Conservation (phyloP, 2,329 filamentous ascomycete species). For the Dothideomycetes sp. region DNA sequence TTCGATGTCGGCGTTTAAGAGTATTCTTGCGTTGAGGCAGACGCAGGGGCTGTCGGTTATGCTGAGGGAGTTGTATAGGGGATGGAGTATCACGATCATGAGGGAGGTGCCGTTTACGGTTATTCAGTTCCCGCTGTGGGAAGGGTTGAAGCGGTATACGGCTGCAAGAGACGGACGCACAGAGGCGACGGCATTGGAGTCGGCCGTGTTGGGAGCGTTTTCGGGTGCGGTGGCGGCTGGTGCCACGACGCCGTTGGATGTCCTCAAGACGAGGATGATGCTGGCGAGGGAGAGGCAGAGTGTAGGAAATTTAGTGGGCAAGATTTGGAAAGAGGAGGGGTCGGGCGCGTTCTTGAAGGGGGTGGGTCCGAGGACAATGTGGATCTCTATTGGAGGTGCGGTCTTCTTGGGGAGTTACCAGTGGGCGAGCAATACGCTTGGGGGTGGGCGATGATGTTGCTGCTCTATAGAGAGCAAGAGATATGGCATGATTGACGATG, state of each 20-base stretch:
- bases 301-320: constrained; percentile 47
- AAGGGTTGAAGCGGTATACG: constrained; percentile 73
- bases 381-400: constrained; percentile 90
- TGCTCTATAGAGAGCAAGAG: too few relatives aligned
- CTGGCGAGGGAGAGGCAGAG: constrained; percentile 59
- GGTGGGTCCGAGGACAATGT: constrained; percentile 72
- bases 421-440: constrained; percentile 68
- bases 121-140: constrained; percentile 96
- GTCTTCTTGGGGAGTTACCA: constrained; percentile 94
- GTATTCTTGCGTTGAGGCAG: constrained; percentile 45
- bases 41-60: constrained; percentile 43
- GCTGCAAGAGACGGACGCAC: constrained; percentile 27
- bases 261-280: constrained; percentile 96
- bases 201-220: constrained; percentile 72
- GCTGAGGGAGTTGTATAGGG: constrained; percentile 77
- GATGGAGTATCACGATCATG: constrained; percentile 85
- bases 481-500: too few relatives aligned
- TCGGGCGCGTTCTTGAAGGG: constrained; percentile 62
- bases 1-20: constrained; percentile 53
- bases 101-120: constrained; percentile 95
- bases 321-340: constrained; percentile 55
- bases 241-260: constrained; percentile 85
- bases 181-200: constrained; percentile 60
- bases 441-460: constrained; percentile 25
- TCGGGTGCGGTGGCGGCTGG: constrained; percentile 79